Evolutionary conservation across 345 rosid genomes (phyloP), one percentile per base, ranked within the genome.

Genomic region (Gossypium australe): DNA sequence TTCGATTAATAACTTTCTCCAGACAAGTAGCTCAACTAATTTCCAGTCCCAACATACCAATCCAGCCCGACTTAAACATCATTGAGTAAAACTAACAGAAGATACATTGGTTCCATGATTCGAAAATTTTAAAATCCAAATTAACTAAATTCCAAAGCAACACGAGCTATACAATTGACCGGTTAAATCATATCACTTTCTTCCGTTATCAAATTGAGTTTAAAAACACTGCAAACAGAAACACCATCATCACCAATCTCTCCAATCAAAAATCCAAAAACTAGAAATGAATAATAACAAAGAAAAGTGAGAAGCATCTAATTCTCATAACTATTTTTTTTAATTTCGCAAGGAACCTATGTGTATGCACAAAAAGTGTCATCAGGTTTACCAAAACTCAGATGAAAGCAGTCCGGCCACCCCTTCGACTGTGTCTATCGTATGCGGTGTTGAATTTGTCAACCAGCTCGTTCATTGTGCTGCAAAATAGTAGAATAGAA

Each of bases 391-490:
- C 24, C 43, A 70, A 73, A 56, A 38, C 81, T 92, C 81, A 90
- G 79, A 94, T 89, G 71, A 90, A 92, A n/a, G 93, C 86, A 20
- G 95, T 85, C 80, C 97, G 88, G 49, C 97, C 97, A 77, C 98
- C 97, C 84, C 94, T 83, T 80, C 97, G 89, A 76, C 88, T 81
- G 70, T 89, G 92, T 88, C 94, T 92, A 79, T 89, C 97, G 70
- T 88, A 94, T 27, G 97, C 92, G 16, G 84, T 88, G 90, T 92
- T 92, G 92, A 92, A 92, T 82, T 92, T 94, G 80, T 94, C 98
- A 3, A 90, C 90, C 55, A 94, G 86, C 86, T 94, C 95, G 41
- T 94, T 90, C 97, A 92, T 88, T 56, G 97, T 85, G 82, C 97
- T 94, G 95, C 76, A 52, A 17, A 22, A 65, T 22, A 56, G 45